These are phyloP conservation scores for Septoria petroselini DNA, from an alignment of 2,329 filamentous ascomycete species.

Conservation along the genomic window DNA sequence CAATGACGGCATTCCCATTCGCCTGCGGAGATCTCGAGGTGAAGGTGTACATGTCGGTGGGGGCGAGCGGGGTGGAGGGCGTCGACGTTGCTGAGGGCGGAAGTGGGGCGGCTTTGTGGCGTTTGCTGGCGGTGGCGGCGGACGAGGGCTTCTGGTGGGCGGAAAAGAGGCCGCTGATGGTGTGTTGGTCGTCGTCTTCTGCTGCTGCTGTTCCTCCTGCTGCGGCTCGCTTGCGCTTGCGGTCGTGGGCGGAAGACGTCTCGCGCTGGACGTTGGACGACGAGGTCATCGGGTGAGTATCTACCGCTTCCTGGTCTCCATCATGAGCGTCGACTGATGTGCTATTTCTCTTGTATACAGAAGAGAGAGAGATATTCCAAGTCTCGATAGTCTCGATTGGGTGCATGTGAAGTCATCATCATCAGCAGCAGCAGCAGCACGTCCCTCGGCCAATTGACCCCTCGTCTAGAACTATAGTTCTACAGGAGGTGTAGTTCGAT, in stretches of 20 bases:
- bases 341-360: no score
- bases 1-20: slow-evolving; percentile 37
- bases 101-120: slow-evolving; percentile 36
- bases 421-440: no score
- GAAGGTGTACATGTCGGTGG: slow-evolving; percentile 56
- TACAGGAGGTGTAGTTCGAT: no score
- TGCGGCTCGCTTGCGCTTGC: slow-evolving; percentile 11
- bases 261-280: slow-evolving; percentile 19
- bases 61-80: slow-evolving; percentile 29
- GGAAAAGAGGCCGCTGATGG: slow-evolving; percentile 48
- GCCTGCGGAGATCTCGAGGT: slow-evolving; percentile 38
- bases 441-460: no score
- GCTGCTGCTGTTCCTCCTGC: no score
- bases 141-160: slow-evolving; percentile 36
- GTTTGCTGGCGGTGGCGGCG: no score
- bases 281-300: slow-evolving; percentile 29
- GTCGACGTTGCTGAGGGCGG: slow-evolving; percentile 24
- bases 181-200: slow-evolving; percentile 38
- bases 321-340: no score
- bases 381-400: no score
- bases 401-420: slow-evolving; percentile 6
- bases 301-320: no score
- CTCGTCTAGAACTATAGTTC: no score
- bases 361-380: no score
- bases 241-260: slow-evolving; percentile 19